Percentiles rank a stretch among this genome's conserved stretches.
phyloP scores from a whole-genome alignment of 345 rosid genomes.

The Hevea brasiliensis region DNA sequence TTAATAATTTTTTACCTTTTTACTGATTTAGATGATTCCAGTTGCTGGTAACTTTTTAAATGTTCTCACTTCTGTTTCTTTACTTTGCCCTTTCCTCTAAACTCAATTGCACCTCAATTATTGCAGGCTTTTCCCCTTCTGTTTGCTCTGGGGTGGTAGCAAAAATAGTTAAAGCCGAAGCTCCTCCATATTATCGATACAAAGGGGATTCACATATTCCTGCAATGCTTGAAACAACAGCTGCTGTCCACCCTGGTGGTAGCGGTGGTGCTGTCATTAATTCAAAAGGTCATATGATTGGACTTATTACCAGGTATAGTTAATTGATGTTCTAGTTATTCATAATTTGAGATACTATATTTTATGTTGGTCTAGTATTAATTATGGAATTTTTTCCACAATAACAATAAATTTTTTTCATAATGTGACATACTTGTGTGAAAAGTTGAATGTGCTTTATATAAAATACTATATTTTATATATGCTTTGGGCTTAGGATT shows the following conservation, averaged over 20 bases:
- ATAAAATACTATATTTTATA: no score
- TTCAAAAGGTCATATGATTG: conserved; percentile 75
- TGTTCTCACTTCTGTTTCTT: conserved; percentile 11
- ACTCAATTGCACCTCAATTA: conserved; percentile 11
- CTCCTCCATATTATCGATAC: conserved; percentile 33
- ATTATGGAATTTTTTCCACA: no score
- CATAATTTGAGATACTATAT: no score
- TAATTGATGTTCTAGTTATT: not conserved
- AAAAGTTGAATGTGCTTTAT: no score
- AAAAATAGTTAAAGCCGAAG: conserved; percentile 67
- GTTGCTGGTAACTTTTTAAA: not conserved
- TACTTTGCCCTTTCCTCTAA: not conserved
- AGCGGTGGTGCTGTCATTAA: conserved; percentile 94
- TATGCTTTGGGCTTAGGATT: no score
- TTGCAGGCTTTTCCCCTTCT: conserved; percentile 71
- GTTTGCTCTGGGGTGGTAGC: conserved; percentile 80
- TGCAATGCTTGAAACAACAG: conserved; percentile 93
- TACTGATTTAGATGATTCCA: not conserved
- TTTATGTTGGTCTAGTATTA: no score
- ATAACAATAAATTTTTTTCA: no score
- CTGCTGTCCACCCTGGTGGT: conserved; percentile 94
- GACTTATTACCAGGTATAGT: conserved; percentile 82
- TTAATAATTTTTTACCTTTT: not conserved
- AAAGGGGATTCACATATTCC: conserved; percentile 42
- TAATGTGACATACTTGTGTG: no score